Base-by-base conservation (phyloP, 2,329 filamentous ascomycete species). In the Gnomoniopsis sp. region DNA sequence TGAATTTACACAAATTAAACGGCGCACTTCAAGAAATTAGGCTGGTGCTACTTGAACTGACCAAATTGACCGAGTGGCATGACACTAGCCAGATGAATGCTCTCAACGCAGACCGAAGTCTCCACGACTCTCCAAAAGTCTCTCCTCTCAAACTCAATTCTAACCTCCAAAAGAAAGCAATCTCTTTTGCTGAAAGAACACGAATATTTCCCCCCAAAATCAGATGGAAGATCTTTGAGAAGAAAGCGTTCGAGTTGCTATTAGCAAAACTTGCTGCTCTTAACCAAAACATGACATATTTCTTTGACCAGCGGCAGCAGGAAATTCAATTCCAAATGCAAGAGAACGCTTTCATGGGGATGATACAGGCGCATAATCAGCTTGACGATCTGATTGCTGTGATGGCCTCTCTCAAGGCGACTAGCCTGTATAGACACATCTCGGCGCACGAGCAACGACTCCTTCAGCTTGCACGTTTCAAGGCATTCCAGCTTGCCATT, bases 1-100 rank as follows among this genome's bases (percentile, higher is more conserved):
- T 58, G 7, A 49, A 58, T 26, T 44, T 36, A 21, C 57, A 58
- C 34, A 50, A 46, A 36, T 21, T 58, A 26, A 54, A 58, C n/a
- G 47, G 41, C 3, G 26, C 57, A 19, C 33, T 58, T 6, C 57
- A 58, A 17, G 57, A 58, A 8, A 54, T 58, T 15, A 49, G 52
- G 26, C 22, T 50, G 6, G 51, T 51, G 15, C 23, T 58, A 6
- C 43, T 58, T 15, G 57, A 51, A 12, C 51, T 58, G 11, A 47
- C 38, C 11, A 54, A 46, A 23, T n/a, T 58, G 17, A 53, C 33
- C 41, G 44, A 41, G n/a, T 48, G 41, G 12, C 47, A 54, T 21
- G 52, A 54, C 11, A 26, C 33, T 15, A 41, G 48, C 17, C 52
- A 21, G 15, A 17, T 34, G 22, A 43, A 36, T 21, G 38, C 23